A percentile compares a stretch with the other conserved stretches of the same genome.
phyloP scores from a whole-genome alignment of 306 rosid genomes.

The Rosa persica region DNA sequence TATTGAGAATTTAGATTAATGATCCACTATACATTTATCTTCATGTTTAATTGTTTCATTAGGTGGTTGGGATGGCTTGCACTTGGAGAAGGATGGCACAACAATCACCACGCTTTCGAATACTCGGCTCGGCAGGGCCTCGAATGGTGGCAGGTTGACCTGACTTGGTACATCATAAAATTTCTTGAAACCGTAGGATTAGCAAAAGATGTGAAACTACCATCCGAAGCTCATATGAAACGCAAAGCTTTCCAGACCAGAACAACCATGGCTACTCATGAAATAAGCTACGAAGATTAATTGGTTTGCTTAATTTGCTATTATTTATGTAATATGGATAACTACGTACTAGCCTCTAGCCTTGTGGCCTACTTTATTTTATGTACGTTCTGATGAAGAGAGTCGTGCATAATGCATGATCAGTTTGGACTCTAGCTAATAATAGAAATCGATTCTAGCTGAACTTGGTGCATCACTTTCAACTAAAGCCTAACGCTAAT shows the following conservation, averaged over 20 bases:
- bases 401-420: neutral
- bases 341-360: neutral
- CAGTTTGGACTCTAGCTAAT: neutral
- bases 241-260: constrained; percentile 41
- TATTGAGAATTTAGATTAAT: neutral
- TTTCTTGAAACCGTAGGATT: constrained; percentile 64
- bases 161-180: constrained; percentile 66
- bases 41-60: neutral
- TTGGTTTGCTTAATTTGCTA: neutral
- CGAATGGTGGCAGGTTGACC: constrained; percentile 87
- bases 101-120: constrained; percentile 90
- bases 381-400: neutral
- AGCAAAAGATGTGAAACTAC: constrained; percentile 69
- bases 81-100: constrained; percentile 92
- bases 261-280: neutral
- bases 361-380: neutral
- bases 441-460: neutral
- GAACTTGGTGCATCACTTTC: no score
- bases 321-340: neutral
- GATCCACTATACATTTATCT: no score
- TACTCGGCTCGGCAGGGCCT: constrained; percentile 84
- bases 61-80: constrained; percentile 76
- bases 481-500: no score
- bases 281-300: neutral
- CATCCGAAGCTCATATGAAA: constrained; percentile 52